phyloP scores from a whole-genome alignment of 2,329 filamentous ascomycete species.

The Fusarium burgessii region DNA sequence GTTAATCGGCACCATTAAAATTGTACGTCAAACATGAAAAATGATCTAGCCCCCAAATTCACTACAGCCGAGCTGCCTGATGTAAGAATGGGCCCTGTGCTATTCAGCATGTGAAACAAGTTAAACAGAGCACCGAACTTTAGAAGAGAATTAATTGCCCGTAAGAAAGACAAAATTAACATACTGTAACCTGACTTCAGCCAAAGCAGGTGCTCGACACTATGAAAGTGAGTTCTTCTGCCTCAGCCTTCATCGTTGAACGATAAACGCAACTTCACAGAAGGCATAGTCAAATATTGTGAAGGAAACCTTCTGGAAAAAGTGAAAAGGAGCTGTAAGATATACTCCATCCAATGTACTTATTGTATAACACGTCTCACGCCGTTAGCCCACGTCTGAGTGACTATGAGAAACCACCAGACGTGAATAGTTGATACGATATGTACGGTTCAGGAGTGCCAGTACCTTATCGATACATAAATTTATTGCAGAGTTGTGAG shows the following conservation, averaged over 20 bases:
- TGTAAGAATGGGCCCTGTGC: background rate
- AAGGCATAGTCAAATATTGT: background rate
- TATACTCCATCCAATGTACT: background rate
- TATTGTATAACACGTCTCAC: background rate
- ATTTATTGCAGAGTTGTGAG: background rate
- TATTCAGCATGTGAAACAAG: background rate
- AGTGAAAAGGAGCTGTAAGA: background rate
- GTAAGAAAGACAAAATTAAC: background rate
- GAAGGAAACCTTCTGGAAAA: no score
- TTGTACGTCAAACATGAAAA: background rate
- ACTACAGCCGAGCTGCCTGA: background rate
- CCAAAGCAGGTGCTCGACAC: background rate
- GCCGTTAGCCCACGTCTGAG: background rate
- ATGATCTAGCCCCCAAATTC: no score
- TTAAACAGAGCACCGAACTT: background rate
- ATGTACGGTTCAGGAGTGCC: background rate
- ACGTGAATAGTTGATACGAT: background rate
- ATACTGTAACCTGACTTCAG: no score
- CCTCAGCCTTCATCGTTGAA: background rate
- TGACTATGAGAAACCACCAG: background rate
- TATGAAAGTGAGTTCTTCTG: background rate
- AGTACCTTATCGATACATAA: background rate
- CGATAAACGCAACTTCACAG: background rate
- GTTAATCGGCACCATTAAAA: background rate
- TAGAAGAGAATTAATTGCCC: background rate